Conservation (phyloP, 78 protist genomes). For the Planoprotostelium fungivorum region DNA sequence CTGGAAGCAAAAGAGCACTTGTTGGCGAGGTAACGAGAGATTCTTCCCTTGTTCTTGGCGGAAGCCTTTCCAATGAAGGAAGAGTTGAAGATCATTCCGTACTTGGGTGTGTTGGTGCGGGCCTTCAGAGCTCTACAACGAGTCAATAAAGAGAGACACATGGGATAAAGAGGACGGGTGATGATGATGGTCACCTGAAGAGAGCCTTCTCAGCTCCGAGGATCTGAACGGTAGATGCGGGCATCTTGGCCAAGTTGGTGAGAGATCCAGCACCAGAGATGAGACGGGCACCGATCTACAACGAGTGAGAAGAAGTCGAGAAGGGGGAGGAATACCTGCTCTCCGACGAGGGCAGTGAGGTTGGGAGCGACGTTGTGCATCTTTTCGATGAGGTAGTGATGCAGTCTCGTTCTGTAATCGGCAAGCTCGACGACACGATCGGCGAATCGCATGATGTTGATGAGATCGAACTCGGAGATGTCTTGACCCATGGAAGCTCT, state of each 20-base stretch:
- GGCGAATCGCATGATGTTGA: slow-evolving; percentile 76
- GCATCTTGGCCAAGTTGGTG: slow-evolving; percentile 91
- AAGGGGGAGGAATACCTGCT: too few species aligned
- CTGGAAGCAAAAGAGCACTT: slow-evolving; percentile 91
- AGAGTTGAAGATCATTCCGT: slow-evolving; percentile 97
- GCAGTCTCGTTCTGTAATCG: slow-evolving; percentile 86
- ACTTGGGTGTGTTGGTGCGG: slow-evolving; percentile 94
- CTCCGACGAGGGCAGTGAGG: slow-evolving; percentile 93
- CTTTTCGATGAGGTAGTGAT: slow-evolving; percentile 82
- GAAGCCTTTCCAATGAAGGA: slow-evolving; percentile 93
- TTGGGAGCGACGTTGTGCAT: slow-evolving; percentile 95
- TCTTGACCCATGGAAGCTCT: slow-evolving; percentile 83
- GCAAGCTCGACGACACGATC: slow-evolving; percentile 76
- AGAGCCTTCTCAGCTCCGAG: slow-evolving; percentile 96
- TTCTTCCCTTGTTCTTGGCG: slow-evolving; percentile 95
- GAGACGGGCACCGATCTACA: slow-evolving; percentile 96
- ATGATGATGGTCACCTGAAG: slow-evolving; percentile 81
- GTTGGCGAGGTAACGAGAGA: slow-evolving; percentile 95
- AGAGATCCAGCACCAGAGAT: slow-evolving; percentile 94
- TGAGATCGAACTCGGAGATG: slow-evolving; percentile 64
- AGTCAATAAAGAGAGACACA: background rate
- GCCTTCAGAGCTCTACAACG: slow-evolving; percentile 85
- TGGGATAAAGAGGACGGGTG: too few species aligned
- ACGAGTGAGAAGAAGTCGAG: too few species aligned
- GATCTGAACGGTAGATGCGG: slow-evolving; percentile 96